Conservation (phyloP, 2,329 filamentous ascomycete species). For the Colletotrichum tropicale region DNA sequence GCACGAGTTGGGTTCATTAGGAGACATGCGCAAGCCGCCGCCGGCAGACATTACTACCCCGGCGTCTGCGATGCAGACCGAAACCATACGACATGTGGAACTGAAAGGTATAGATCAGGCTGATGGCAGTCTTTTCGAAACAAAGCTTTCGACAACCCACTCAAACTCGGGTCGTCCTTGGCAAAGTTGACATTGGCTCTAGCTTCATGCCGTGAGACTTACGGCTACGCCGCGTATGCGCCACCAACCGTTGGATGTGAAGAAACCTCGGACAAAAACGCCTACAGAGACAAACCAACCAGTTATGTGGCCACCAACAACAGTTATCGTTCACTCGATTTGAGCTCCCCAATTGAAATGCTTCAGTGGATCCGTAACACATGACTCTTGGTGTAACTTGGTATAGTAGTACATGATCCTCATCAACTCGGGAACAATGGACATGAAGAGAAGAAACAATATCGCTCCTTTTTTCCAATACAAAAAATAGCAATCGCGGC, state of each 20-base stretch:
- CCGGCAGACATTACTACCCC: background rate
- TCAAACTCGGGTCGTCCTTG: background rate
- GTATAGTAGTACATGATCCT: conserved; percentile 12
- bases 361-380: background rate
- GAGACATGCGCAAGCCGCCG: background rate
- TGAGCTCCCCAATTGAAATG: background rate
- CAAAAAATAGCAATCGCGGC: background rate
- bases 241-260: background rate
- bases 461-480: background rate
- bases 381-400: background rate
- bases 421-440: background rate
- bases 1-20: accelerated
- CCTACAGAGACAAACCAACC: background rate
- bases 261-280: background rate
- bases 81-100: background rate
- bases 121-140: background rate
- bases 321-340: background rate
- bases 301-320: background rate
- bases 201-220: background rate
- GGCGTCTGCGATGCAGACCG: background rate
- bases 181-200: background rate
- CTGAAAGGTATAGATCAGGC: accelerated
- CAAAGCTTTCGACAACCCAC: background rate
- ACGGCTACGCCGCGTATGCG: no score
- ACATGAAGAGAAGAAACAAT: background rate